Percentiles rank a stretch among this genome's conserved stretches.
Evolutionary conservation across 495 filamentous ascomycete genomes (phyloP).

Genomic region (Penicillium daleae): DNA sequence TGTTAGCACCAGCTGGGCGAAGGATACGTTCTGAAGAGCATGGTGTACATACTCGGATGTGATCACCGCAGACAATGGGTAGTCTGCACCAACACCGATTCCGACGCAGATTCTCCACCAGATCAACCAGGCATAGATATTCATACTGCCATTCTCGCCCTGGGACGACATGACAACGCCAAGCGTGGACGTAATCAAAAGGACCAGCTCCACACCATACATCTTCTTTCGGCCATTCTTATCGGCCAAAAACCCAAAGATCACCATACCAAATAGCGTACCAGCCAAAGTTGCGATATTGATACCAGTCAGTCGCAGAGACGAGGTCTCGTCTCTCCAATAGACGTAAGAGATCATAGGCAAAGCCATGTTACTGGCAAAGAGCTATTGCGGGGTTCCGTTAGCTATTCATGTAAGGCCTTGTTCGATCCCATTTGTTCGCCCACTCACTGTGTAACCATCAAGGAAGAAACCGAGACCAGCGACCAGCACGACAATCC

Average conservation of each 20-base stretch:
- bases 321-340: constrained; percentile 51
- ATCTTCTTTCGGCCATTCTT: constrained; percentile 62
- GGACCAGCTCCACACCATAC: constrained; percentile 65
- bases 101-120: constrained; percentile 63
- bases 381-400: constrained; percentile 43
- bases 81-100: constrained; percentile 60
- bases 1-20: constrained; percentile 7
- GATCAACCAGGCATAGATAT: constrained; percentile 57
- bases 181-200: constrained; percentile 59
- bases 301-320: constrained; percentile 50
- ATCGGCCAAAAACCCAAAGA: constrained; percentile 68
- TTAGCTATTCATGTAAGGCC: constrained; percentile 8
- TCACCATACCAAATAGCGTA: constrained; percentile 60
- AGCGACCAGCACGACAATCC: constrained; percentile 59
- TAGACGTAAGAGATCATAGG: constrained; percentile 67
- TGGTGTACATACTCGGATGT: constrained; percentile 55
- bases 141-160: constrained; percentile 53
- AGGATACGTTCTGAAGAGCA: background rate
- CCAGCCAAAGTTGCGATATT: constrained; percentile 64
- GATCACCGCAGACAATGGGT: constrained; percentile 62
- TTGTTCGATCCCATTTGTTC: background rate
- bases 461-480: constrained; percentile 71
- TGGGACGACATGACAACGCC: constrained; percentile 55
- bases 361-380: constrained; percentile 66
- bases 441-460: constrained; percentile 61